Base-by-base conservation (phyloP, 2,329 filamentous ascomycete species). In the Ramichloridium luteum region DNA sequence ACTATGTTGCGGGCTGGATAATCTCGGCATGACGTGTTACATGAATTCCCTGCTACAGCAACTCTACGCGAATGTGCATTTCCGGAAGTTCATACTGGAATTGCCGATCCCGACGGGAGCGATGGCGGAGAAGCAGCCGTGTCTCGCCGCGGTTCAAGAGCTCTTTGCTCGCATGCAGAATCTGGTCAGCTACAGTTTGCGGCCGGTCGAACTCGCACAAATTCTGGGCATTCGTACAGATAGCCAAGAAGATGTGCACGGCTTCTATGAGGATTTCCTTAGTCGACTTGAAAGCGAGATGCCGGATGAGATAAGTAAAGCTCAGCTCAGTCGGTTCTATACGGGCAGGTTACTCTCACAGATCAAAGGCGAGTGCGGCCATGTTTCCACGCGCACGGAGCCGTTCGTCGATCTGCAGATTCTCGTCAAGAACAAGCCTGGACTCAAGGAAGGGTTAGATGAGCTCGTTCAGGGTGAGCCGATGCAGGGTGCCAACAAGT, bases 401-500 rank as follows among this genome's bases (percentile, higher is more conserved):
- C 77, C 82, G 0, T 96, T 96, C 53, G 92, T 85, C 10, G 86
- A 88, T 4, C 85, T 98, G 33, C 86, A 93, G 47, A 92, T 90
- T 52, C 86, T 94, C 46, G 93, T 98, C 49, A 92, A 93, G 55
- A 88, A 88, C 31, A 96, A 94, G 58, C 68, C 65, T 13, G 80
- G 67, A 17, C 69, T 98, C 2, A 68, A 83, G 47, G 85, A 94
- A 44, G 96, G 90, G 50, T 65, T 98, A 10, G 76, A 85, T 46
- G 84, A 88, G n/a, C 96, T 93, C 53, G 85, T 96, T 9, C 82
- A 92, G 51, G 90, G 90, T 3, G 90, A 98, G 57, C 76, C 90
- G 20, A 86, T 98, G 80, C 84, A 93, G 64, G 90, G 92, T 43
- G 76, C 76, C 73, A 96, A 98, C 63, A 94, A 93, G 60, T 98